Evolutionary conservation across 306 rosid genomes (phyloP), one percentile per base, ranked within the genome.

Genomic region (Castanospermum australe): DNA sequence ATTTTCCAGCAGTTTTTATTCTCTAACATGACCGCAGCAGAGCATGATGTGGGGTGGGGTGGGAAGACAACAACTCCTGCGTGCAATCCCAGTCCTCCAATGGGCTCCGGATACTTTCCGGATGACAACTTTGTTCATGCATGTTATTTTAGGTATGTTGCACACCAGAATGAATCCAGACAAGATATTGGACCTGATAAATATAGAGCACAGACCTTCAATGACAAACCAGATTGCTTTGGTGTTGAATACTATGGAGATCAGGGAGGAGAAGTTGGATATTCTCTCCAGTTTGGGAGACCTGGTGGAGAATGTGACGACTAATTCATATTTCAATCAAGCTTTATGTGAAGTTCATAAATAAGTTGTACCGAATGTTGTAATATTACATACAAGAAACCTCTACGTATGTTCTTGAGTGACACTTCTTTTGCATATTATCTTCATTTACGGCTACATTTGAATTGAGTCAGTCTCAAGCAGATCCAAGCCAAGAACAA

Each of bases 161-260:
- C 22, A 0, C 25, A 1, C 71, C 24, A 4, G 0, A 5, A 52
- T 38, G 0, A 0, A 36, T 11, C 38, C 1, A 0, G 28, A 13
- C 0, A 1, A 28, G 1, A 18, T 28, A 1, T 0, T 36, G 83
- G 9, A 63, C 50, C 59, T 2, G 6, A 39, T n/a, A n/a, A n/a
- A n/a, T n/a, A n/a, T n/a, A 3, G 0, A 0, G 8, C 0, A 28
- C 0, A 32, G 0, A 8, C 1, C 0, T 0, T 1, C 0, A 21
- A 0, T 2, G 45, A 47, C 24, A 32, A 0, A 0, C 3, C 14
- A n/a, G 0, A 18, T 4, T 72, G 79, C 5, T 72, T 10, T 18
- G 20, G 3, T 9, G 47, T 1, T n/a, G 0, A 3, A n/a, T 35
- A 71, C 47, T 48, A 61, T 36, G 65, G 35, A 4, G 1, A 22